phyloP scores from a whole-genome alignment of 1,284 basidiomycete species.

The Ustilago sp. region DNA sequence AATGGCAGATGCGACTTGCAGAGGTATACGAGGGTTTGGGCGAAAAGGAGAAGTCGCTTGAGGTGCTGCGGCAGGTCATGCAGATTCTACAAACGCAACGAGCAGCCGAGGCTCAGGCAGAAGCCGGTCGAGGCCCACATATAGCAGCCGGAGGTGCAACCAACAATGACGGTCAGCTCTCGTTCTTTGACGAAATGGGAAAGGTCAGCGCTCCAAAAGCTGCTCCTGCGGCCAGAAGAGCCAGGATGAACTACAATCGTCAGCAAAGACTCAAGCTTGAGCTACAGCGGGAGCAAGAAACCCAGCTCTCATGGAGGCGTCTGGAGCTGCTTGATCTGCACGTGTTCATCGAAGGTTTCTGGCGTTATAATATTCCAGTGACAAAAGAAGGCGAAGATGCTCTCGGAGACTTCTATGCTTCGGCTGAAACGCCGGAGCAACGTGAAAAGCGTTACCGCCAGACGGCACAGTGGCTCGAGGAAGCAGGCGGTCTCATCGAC shows the following conservation, averaged over 20 bases:
- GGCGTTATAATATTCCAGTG: slow-evolving; percentile 58
- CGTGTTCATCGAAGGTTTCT: slow-evolving; percentile 61
- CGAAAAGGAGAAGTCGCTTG: slow-evolving; percentile 83
- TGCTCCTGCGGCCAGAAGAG: slow-evolving; percentile 25
- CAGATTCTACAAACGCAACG: slow-evolving; percentile 35
- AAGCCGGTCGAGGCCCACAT: background rate
- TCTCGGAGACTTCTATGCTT: slow-evolving; percentile 20
- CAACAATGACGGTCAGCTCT: slow-evolving; percentile 30
- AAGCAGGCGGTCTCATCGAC: slow-evolving; percentile 86
- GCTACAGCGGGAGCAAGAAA: slow-evolving; percentile 63
- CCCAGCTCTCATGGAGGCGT: slow-evolving; percentile 54
- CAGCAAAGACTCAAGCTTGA: slow-evolving; percentile 54
- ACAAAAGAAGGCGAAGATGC: slow-evolving; percentile 35
- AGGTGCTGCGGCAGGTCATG: slow-evolving; percentile 81
- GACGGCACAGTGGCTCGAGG: slow-evolving; percentile 78
- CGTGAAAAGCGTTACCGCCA: slow-evolving; percentile 62
- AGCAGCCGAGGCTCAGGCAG: slow-evolving; percentile 9
- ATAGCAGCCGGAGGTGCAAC: background rate
- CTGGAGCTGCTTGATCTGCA: slow-evolving; percentile 55
- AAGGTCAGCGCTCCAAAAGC: slow-evolving; percentile 10
- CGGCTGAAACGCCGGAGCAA: slow-evolving; percentile 19
- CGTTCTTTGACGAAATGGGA: slow-evolving; percentile 60
- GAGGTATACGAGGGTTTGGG: slow-evolving; percentile 85
- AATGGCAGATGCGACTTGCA: slow-evolving; percentile 75
- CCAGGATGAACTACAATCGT: slow-evolving; percentile 40